Base-by-base conservation (phyloP, 2,329 filamentous ascomycete species). In the Polychaeton citri region DNA sequence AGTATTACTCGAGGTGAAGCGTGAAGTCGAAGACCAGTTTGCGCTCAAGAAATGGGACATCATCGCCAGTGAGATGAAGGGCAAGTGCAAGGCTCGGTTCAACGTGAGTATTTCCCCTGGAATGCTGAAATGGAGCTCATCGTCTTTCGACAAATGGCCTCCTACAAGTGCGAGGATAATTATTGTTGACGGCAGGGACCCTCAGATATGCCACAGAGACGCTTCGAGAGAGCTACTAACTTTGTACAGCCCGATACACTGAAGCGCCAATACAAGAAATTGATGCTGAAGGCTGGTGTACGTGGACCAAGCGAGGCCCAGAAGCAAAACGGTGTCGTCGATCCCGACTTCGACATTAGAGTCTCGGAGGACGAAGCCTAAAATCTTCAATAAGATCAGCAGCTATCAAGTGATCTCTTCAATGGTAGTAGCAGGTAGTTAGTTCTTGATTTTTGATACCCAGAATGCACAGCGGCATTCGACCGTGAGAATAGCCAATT, bases 211-310 rank as follows among this genome's bases (percentile, higher is more conserved):
- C n/a, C n/a, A n/a, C n/a, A n/a, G n/a, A n/a, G n/a, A n/a, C n/a
- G n/a, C n/a, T 13, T 32, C 19, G 3, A 21, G 21, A 41, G 19
- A 21, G 21, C 38, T 37, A 21, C 24, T 28, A 28, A 28, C 24
- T 36, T 31, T 36, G 4, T 10, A 18, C 46, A 58, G 21, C 37
- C 45, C 6, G 41, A 51, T 13, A 48, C 52, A 6, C 39, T 64
- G 17, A 52, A 57, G 48, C 56, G 60, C 41, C 57, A 59, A 43
- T 61, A 57, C 43, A 62, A 61, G 51, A 58, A 62, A 43, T 34
- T 62, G 24, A 53, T 50, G 44, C 48, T 54, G 39, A 51, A 46
- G 33, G 32, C 30, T 4, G 48, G 45, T 3, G 12, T 10, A 12
- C 24, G 24, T 28, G 24, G 24, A 10, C 24, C 24, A 28, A 28